Evolutionary conservation across 1,284 basidiomycete genomes (phyloP).

Genomic region (Ustanciosporium gigantosporum): DNA sequence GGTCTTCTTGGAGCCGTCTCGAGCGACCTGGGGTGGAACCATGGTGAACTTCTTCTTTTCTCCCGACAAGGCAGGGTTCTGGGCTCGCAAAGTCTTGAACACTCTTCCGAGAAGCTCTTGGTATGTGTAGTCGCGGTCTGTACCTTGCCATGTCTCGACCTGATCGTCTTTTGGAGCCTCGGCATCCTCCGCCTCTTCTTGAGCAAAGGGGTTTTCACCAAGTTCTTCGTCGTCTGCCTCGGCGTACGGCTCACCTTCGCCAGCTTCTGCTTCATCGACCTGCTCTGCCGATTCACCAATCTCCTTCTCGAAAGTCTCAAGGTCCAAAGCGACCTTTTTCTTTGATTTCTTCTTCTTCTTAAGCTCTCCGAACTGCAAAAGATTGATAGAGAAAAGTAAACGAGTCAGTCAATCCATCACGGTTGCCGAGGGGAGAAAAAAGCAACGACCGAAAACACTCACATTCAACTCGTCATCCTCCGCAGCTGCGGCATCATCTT

Average conservation of each 20-base stretch:
- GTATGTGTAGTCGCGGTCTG: conserved; percentile 92
- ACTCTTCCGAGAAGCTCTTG: conserved; percentile 92
- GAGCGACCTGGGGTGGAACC: conserved; percentile 89
- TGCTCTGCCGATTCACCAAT: conserved; percentile 63
- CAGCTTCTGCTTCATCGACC: conserved; percentile 53
- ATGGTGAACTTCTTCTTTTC: conserved; percentile 89
- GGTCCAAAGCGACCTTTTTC: conserved; percentile 60
- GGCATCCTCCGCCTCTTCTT: conserved; percentile 33
- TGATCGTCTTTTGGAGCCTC: conserved; percentile 27
- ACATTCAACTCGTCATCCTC: conserved; percentile 61
- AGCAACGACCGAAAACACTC: too few relatives aligned
- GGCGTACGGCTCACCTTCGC: conserved; percentile 70
- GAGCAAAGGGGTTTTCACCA: conserved; percentile 52
- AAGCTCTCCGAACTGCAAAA: conserved; percentile 64
- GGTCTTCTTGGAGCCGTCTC: conserved; percentile 94
- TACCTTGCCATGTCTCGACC: conserved; percentile 73
- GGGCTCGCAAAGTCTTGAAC: conserved; percentile 86
- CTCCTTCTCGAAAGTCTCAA: conserved; percentile 62
- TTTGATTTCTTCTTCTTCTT: conserved; percentile 65
- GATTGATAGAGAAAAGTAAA: not conserved
- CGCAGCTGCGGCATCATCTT: conserved; percentile 28
- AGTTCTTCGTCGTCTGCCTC: conserved; percentile 60
- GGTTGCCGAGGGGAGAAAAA: too few relatives aligned
- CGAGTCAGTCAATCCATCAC: conserved; percentile 55
- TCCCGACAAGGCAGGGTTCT: conserved; percentile 83